A percentile compares a stretch with the other conserved stretches of the same genome.
phyloP scores from a whole-genome alignment of 768 basidiomycete genomes.

The Termitomyces sp. region DNA sequence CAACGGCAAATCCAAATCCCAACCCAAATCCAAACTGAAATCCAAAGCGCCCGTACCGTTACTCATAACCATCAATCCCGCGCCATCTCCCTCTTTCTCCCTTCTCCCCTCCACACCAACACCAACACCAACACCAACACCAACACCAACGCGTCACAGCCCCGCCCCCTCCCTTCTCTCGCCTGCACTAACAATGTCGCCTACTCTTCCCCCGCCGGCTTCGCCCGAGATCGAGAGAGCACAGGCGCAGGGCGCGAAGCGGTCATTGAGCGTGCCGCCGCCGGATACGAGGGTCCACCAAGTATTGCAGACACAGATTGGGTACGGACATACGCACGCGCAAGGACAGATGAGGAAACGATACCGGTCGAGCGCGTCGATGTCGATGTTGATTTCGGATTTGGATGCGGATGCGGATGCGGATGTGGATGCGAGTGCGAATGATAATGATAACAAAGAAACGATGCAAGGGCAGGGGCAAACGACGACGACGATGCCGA shows the following conservation, averaged over 20 bases:
- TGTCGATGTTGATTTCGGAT: not conserved
- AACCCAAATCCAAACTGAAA: not conserved
- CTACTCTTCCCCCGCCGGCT: not conserved
- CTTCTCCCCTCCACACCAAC: no score
- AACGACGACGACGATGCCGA: no score
- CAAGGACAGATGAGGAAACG: not conserved
- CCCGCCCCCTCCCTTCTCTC: not conserved
- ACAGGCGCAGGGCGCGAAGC: not conserved
- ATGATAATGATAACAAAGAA: no score
- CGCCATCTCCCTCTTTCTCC: not conserved
- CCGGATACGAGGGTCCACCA: not conserved
- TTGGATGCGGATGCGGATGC: not conserved
- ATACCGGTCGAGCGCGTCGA: not conserved
- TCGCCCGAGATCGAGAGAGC: not conserved
- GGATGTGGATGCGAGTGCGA: no score
- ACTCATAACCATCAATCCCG: not conserved
- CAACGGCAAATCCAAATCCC: not conserved
- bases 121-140: no score
- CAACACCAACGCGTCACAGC: not conserved
- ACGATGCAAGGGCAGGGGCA: no score
- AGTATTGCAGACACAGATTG: not conserved
- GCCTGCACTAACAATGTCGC: not conserved
- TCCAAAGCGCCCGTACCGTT: not conserved
- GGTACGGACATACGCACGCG: not conserved
- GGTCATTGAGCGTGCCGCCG: not conserved